Evolutionary conservation across 257 asterid species (phyloP).

Genomic region (Handroanthus guayacan): DNA sequence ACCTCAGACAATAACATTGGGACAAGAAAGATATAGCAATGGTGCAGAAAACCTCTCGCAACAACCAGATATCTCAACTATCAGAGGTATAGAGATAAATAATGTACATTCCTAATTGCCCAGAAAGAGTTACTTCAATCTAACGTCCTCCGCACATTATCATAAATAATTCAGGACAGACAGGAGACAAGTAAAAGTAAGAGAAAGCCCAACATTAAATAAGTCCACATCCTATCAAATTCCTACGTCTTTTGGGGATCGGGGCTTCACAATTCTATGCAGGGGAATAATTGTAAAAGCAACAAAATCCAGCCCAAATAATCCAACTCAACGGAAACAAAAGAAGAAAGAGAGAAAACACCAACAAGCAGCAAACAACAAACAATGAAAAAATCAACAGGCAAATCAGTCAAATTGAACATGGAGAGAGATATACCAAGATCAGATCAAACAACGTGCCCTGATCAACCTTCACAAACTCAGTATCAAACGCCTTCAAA

Average conservation of each 20-base stretch:
- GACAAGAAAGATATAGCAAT: neutral
- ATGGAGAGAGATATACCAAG: slow-evolving; percentile 37
- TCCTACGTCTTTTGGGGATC: neutral
- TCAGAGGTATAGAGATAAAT: neutral
- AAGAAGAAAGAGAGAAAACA: neutral
- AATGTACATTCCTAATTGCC: neutral
- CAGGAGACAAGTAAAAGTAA: neutral
- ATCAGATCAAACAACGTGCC: slow-evolving; percentile 65
- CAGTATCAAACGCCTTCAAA: slow-evolving; percentile 58
- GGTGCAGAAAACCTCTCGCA: neutral
- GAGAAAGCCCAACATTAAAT: neutral
- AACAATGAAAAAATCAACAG: neutral
- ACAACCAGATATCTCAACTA: neutral
- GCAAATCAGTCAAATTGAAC: neutral
- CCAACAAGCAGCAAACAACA: neutral
- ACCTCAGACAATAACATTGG: neutral
- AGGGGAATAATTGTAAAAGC: neutral
- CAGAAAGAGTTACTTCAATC: neutral
- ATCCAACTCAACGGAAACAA: neutral
- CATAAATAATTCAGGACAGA: neutral
- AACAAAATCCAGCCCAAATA: neutral
- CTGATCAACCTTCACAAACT: slow-evolving; percentile 69
- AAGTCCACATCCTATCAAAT: neutral
- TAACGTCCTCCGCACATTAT: neutral
- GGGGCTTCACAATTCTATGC: neutral